These are phyloP conservation scores for Aleurites moluccanus DNA, from an alignment of 441 rosid genomes.

Conservation along the genomic window DNA sequence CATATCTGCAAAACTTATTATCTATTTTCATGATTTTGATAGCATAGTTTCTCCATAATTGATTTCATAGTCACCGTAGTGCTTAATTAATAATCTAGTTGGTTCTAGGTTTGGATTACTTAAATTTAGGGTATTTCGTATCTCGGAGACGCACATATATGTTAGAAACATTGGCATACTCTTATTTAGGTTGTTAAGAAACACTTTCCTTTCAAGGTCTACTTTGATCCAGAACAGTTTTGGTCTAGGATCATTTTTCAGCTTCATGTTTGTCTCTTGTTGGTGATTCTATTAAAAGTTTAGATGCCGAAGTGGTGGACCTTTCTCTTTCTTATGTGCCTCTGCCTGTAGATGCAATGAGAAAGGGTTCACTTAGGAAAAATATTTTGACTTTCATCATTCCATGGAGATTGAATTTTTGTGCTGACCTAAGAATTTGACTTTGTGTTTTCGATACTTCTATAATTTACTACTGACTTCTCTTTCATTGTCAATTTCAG, in stretches of 20 bases:
- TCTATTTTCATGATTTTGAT: neutral
- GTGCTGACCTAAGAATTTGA: slow-evolving; percentile 1
- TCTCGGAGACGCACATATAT: neutral
- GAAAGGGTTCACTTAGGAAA: neutral
- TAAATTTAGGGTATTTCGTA: neutral
- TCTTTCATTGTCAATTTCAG: slow-evolving; percentile 35
- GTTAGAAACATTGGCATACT: neutral
- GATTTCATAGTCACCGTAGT: neutral
- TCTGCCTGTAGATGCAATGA: neutral
- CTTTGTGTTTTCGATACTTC: slow-evolving; percentile 1
- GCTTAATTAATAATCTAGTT: neutral
- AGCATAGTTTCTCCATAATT: neutral
- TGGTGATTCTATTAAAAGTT: neutral
- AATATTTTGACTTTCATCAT: neutral
- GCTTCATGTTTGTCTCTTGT: slow-evolving; percentile 3
- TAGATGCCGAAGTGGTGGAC: neutral
- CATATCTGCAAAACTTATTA: neutral
- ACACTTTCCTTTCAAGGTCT: neutral
- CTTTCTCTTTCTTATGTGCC: neutral
- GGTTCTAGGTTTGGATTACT: slow-evolving; percentile 3
- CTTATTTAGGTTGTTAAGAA: neutral
- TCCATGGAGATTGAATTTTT: slow-evolving; percentile 2
- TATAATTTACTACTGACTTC: slow-evolving; percentile 13
- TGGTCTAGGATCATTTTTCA: neutral
- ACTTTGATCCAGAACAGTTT: neutral